phyloP scores from a whole-genome alignment of 257 asterid genomes.

The Nicotiana obtusifolia region DNA sequence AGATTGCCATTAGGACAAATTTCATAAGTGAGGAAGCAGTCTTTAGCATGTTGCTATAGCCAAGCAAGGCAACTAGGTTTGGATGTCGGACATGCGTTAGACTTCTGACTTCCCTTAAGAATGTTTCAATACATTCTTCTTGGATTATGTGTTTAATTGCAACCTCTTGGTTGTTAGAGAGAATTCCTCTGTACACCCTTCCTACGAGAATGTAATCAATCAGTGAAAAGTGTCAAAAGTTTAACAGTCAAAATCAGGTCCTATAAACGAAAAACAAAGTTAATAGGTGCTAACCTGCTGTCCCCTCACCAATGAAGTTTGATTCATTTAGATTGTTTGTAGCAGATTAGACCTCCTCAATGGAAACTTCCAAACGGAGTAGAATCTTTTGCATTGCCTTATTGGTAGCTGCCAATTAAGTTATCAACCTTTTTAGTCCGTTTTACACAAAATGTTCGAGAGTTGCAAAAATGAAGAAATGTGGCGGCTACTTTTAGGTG shows the following conservation, averaged over 20 bases:
- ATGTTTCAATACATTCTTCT: no score
- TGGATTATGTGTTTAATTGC: no score
- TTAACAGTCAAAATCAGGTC: neutral
- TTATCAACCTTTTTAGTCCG: neutral
- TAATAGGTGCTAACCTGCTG: neutral
- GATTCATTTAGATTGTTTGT: slow-evolving; percentile 13
- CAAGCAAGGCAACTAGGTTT: no score
- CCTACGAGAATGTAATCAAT: no score
- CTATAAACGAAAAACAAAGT: neutral
- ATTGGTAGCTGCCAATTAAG: neutral
- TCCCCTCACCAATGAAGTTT: slow-evolving; percentile 20
- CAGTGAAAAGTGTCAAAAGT: no score
- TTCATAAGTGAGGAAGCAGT: no score
- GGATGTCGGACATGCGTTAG: no score
- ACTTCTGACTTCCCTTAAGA: no score
- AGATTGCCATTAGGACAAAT: no score
- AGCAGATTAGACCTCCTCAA: slow-evolving; percentile 20
- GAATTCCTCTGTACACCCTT: no score
- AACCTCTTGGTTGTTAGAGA: no score
- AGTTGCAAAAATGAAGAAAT: neutral
- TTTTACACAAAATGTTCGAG: neutral
- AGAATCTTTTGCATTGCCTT: slow-evolving; percentile 1
- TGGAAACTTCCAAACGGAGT: slow-evolving; percentile 7
- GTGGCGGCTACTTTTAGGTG: neutral
- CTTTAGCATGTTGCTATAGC: no score